These are phyloP conservation scores for Biscutella auriculata DNA, from an alignment of 441 rosid genomes.

Conservation along the genomic window DNA sequence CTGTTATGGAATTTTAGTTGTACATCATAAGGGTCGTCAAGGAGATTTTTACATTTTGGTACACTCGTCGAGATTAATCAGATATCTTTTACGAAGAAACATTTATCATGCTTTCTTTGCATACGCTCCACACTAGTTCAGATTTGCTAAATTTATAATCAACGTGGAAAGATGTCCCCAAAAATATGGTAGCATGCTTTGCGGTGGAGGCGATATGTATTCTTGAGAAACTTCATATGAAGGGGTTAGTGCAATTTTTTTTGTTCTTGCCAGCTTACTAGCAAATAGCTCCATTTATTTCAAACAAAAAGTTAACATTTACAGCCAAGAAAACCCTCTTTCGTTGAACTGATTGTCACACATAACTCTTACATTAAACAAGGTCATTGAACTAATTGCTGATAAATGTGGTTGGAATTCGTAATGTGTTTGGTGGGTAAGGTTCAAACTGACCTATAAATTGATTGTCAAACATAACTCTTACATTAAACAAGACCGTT, in stretches of 20 bases:
- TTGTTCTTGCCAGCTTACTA: not conserved
- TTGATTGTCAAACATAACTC: constrained; percentile 6
- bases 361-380: constrained; percentile 16
- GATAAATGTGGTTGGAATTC: too few species aligned
- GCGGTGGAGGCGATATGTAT: constrained; percentile 95
- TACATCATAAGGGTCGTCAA: constrained; percentile 86
- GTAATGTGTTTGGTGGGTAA: too few species aligned
- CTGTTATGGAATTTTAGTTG: constrained; percentile 86
- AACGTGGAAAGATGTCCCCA: constrained; percentile 62
- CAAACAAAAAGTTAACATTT: not conserved
- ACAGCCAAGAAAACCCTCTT: not conserved
- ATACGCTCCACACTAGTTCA: not conserved
- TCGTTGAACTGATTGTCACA: constrained; percentile 8
- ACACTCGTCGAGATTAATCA: constrained; percentile 18
- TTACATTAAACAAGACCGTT: constrained; percentile 38
- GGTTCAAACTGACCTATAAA: too few species aligned
- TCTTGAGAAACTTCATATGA: constrained; percentile 79
- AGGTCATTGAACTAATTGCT: too few species aligned
- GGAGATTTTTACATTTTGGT: constrained; percentile 96
- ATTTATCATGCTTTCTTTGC: not conserved
- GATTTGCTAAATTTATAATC: constrained; percentile 7
- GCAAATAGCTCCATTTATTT: not conserved
- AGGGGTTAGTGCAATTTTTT: constrained; percentile 45
- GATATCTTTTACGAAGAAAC: constrained; percentile 7
- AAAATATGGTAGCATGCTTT: constrained; percentile 83